Evolutionary conservation across 306 rosid genomes (phyloP), one percentile per base, ranked within the genome.

Genomic region (Canavalia gladiata): DNA sequence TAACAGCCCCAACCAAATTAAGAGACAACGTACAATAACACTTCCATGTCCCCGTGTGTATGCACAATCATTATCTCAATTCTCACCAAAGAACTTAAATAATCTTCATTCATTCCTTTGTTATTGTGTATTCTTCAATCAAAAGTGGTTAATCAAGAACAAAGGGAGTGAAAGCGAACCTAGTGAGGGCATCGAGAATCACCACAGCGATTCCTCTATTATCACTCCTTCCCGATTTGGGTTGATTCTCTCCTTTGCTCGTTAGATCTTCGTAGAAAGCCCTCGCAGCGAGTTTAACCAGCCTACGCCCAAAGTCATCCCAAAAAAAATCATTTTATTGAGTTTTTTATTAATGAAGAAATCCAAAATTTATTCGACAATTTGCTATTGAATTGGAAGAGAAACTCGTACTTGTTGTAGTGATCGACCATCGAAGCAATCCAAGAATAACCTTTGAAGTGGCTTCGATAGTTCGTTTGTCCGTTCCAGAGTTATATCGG

Each of bases 121-220:
- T 2, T 5, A 46, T 68, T 28, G 30, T 1, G 2, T 29, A 29
- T 45, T 29, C 56, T 31, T 0, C 56, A 18, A n/a, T 55, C 0
- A 4, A 55, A 55, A 4, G 4, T 4, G 28, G 6, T 4, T 52
- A 13, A 52, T 13, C 25, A 52, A 11, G 2, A 43, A 25, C 1
- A 28, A 28, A 1, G 7, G 8, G n/a, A 7, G 34, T 8, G 54
- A 68, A 2, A 68, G 8, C 31, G 34, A 76, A 92, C 97, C 97
- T 91, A 0, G 95, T 82, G 65, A 92, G 95, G 7, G 94, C 97
- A 68, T 92, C 97, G 6, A 92, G 97, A n/a, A 92, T 89, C 47
- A 92, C 97, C 51, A 92, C 97, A 25, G 97, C 95, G 30, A 90
- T 89, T 51, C 97, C 97, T 52, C 95, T 74, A 60, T 92, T 92